phyloP scores from a whole-genome alignment of 164 flowering plant genomes.

The Akebia trifoliata region DNA sequence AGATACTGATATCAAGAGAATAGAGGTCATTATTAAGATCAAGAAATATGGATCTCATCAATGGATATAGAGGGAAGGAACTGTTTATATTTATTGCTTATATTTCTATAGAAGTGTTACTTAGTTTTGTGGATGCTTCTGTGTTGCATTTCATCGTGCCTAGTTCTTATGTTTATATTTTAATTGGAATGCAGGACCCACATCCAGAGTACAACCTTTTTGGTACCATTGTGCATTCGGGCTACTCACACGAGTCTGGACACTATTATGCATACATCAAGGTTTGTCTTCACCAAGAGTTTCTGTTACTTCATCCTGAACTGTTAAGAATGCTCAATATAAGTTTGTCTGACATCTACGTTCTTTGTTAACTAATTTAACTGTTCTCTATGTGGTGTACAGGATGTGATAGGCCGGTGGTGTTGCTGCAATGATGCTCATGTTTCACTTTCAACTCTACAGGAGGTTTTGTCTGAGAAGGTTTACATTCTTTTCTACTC shows the following conservation, averaged over 20 bases:
- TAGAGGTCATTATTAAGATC: too few species aligned
- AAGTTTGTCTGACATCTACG: neutral
- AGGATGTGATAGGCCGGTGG: conserved; percentile 92
- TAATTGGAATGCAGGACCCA: conserved; percentile 56
- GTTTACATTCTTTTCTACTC: conserved; percentile 89
- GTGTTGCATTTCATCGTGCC: too few species aligned
- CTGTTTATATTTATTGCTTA: too few species aligned
- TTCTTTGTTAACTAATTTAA: neutral
- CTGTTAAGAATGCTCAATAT: too few species aligned
- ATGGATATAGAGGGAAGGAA: too few species aligned
- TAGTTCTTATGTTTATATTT: conserved; percentile 4
- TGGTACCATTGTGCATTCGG: conserved; percentile 94
- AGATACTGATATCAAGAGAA: too few species aligned
- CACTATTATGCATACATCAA: conserved; percentile 98
- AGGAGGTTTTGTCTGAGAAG: conserved; percentile 90
- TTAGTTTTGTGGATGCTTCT: too few species aligned
- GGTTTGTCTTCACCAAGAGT: conserved; percentile 35
- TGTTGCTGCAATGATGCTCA: conserved; percentile 91
- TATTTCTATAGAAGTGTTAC: too few species aligned
- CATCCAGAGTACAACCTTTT: conserved; percentile 83
- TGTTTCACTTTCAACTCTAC: conserved; percentile 62
- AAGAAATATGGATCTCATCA: too few species aligned
- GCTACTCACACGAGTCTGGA: conserved; percentile 90
- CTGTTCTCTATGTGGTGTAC: conserved; percentile 11
- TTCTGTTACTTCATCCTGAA: neutral